A percentile compares a stretch with the other conserved stretches of the same genome.
Conservation (phyloP, 768 basidiomycete genomes). For the Lactifluus subvellereus region DNA sequence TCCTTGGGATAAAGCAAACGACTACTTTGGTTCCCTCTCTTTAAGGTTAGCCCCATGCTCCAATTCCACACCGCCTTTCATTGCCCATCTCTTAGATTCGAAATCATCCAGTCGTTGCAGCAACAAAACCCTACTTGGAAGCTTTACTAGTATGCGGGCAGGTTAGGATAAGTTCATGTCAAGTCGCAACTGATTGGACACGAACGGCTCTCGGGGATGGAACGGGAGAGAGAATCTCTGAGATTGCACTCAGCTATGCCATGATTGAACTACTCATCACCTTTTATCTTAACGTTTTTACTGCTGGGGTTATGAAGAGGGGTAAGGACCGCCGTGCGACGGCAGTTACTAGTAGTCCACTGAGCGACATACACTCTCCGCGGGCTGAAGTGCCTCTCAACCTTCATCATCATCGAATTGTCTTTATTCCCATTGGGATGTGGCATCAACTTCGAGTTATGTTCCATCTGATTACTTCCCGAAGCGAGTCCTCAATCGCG, state of each 20-base stretch:
- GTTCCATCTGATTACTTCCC: slow-evolving; percentile 81
- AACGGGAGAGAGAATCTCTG: slow-evolving; percentile 57
- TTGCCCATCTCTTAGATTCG: slow-evolving; percentile 35
- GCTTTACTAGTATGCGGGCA: slow-evolving; percentile 43
- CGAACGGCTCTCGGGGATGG: slow-evolving; percentile 59
- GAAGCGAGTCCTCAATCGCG: slow-evolving; percentile 62
- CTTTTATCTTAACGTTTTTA: slow-evolving; percentile 69
- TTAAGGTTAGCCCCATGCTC: slow-evolving; percentile 1
- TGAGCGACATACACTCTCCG: not conserved
- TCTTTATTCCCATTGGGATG: slow-evolving; percentile 86
- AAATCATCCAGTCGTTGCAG: slow-evolving; percentile 34
- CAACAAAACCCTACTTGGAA: slow-evolving; percentile 58
- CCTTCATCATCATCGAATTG: slow-evolving; percentile 89
- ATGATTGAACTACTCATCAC: slow-evolving; percentile 55
- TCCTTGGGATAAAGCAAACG: slow-evolving; percentile 13
- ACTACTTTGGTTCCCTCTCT: slow-evolving; percentile 5
- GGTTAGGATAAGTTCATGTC: slow-evolving; percentile 39
- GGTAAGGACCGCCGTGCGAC: slow-evolving; percentile 68
- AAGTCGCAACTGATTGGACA: slow-evolving; percentile 48
- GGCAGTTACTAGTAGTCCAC: slow-evolving; percentile 64
- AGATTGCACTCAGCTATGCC: slow-evolving; percentile 68
- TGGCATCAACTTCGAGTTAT: slow-evolving; percentile 77
- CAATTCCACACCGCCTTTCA: slow-evolving; percentile 14
- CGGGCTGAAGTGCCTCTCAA: slow-evolving; percentile 29
- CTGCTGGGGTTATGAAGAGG: slow-evolving; percentile 70